phyloP scores from a whole-genome alignment of 345 rosid genomes.

The Leavenworthia alabamica region DNA sequence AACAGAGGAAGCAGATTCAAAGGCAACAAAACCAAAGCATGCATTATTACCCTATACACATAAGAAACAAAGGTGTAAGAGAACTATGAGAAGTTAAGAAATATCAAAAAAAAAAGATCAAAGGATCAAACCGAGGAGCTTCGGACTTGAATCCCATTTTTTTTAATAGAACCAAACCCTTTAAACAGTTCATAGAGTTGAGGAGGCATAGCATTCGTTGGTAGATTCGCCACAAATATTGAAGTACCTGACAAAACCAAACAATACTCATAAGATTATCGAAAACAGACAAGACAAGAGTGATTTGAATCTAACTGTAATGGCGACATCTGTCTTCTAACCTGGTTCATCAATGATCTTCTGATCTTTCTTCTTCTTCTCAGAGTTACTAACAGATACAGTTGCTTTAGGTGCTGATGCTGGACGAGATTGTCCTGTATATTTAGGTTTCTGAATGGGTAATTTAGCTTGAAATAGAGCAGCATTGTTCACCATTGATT shows the following conservation, averaged over 20 bases:
- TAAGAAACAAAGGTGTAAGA: background rate
- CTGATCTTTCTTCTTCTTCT: background rate
- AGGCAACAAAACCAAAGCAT: constrained; percentile 29
- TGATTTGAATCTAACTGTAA: background rate
- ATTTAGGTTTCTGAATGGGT: constrained; percentile 32
- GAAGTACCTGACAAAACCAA: constrained; percentile 49
- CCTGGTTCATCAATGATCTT: constrained; percentile 28
- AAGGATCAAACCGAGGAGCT: constrained; percentile 51
- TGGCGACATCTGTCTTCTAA: constrained; percentile 10
- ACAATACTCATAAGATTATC: background rate
- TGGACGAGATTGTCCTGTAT: constrained; percentile 28
- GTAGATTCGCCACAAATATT: constrained; percentile 64
- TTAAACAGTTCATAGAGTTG: constrained; percentile 67
- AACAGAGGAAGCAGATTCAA: constrained; percentile 27
- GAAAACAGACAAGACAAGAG: background rate
- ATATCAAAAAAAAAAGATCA: background rate
- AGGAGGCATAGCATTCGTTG: constrained; percentile 52
- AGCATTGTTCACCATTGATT: constrained; percentile 36
- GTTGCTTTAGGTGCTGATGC: constrained; percentile 28
- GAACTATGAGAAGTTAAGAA: background rate
- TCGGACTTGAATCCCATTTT: constrained; percentile 75
- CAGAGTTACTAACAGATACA: constrained; percentile 21
- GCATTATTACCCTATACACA: constrained; percentile 13
- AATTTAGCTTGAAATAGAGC: constrained; percentile 32
- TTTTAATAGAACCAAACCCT: constrained; percentile 66